These are phyloP conservation scores for Fusarium piperis DNA, from an alignment of 2,329 filamentous ascomycete species.

Conservation along the genomic window DNA sequence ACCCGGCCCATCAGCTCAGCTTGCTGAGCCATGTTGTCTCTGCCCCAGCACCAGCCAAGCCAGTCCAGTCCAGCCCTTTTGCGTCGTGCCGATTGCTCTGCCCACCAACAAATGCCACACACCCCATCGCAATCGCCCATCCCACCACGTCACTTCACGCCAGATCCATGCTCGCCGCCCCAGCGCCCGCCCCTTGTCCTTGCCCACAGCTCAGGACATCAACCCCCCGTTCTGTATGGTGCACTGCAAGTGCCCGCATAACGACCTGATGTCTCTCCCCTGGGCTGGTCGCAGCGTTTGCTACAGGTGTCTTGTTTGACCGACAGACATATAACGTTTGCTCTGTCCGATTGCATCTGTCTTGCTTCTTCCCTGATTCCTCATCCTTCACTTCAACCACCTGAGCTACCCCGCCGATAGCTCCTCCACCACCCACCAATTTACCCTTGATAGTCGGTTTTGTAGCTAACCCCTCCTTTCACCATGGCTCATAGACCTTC, in stretches of 20 bases:
- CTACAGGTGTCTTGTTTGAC: slow-evolving; percentile 15
- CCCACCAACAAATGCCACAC: slow-evolving; percentile 38
- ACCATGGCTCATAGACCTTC: slow-evolving; percentile 47
- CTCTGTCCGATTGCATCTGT: slow-evolving; percentile 14
- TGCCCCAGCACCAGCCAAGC: slow-evolving; percentile 18
- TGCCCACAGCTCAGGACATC: slow-evolving; percentile 21
- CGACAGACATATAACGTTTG: slow-evolving; percentile 34
- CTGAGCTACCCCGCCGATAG: slow-evolving; percentile 36
- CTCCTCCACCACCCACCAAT: slow-evolving; percentile 18
- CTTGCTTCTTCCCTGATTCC: slow-evolving; percentile 18
- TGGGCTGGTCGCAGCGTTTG: slow-evolving; percentile 9
- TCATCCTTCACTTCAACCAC: slow-evolving; percentile 19
- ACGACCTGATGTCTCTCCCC: slow-evolving; percentile 29
- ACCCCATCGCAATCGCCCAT: slow-evolving; percentile 37
- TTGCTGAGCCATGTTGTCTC: slow-evolving; percentile 26
- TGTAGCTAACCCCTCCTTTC: slow-evolving; percentile 35
- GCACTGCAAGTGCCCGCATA: slow-evolving; percentile 38
- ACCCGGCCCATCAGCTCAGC: slow-evolving; percentile 35
- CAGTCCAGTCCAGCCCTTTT: slow-evolving; percentile 10
- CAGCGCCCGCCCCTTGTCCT: slow-evolving; percentile 34
- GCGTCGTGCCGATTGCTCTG: slow-evolving; percentile 36
- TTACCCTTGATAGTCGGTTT: slow-evolving; percentile 3
- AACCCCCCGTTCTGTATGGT: slow-evolving; percentile 32
- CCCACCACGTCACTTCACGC: slow-evolving; percentile 45
- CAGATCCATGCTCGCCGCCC: slow-evolving; percentile 38